Conservation (phyloP, 805 yeast genomes). For the Metschnikowia chrysomelidarum region DNA sequence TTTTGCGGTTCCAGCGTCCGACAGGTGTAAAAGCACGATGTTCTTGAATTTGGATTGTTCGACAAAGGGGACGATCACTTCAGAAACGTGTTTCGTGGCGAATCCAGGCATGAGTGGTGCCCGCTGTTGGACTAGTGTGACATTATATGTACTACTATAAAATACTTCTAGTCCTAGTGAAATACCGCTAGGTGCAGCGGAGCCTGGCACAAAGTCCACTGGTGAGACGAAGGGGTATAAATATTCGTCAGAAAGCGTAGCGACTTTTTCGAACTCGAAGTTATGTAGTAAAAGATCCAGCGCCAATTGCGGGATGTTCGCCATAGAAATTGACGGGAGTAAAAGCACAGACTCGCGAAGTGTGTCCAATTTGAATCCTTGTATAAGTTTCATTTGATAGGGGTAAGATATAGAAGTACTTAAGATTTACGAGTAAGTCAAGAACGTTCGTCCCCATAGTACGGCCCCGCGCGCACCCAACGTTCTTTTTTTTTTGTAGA, state of each 20-base stretch:
- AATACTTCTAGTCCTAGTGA: slow-evolving; percentile 70
- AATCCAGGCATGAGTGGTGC: slow-evolving; percentile 78
- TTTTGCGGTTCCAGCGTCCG: slow-evolving; percentile 57
- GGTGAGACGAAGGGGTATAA: slow-evolving; percentile 87
- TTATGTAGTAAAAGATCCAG: slow-evolving; percentile 71
- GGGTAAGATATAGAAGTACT: too few relatives aligned
- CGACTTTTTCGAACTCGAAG: slow-evolving; percentile 50
- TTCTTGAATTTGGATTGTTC: slow-evolving; percentile 36
- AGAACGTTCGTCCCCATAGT: too few relatives aligned
- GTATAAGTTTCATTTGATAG: slow-evolving; percentile 8
- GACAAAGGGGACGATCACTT: slow-evolving; percentile 52
- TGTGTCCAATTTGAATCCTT: slow-evolving; percentile 6
- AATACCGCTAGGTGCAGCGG: slow-evolving; percentile 32
- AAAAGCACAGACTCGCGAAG: slow-evolving; percentile 45
- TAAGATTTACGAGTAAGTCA: too few relatives aligned
- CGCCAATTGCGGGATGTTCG: slow-evolving; percentile 85
- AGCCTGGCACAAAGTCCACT: slow-evolving; percentile 42
- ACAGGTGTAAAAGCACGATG: slow-evolving; percentile 66
- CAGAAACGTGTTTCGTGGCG: slow-evolving; percentile 47
- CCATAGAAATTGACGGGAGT: slow-evolving; percentile 80
- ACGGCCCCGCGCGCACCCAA: too few relatives aligned
- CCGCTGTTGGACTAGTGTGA: slow-evolving; percentile 74
- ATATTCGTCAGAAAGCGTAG: slow-evolving; percentile 54
- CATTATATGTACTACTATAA: slow-evolving; percentile 33
- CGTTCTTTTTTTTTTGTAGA: too few relatives aligned